phyloP scores from a whole-genome alignment of 2,329 filamentous ascomycete genomes.

The Dendryphion nanum region DNA sequence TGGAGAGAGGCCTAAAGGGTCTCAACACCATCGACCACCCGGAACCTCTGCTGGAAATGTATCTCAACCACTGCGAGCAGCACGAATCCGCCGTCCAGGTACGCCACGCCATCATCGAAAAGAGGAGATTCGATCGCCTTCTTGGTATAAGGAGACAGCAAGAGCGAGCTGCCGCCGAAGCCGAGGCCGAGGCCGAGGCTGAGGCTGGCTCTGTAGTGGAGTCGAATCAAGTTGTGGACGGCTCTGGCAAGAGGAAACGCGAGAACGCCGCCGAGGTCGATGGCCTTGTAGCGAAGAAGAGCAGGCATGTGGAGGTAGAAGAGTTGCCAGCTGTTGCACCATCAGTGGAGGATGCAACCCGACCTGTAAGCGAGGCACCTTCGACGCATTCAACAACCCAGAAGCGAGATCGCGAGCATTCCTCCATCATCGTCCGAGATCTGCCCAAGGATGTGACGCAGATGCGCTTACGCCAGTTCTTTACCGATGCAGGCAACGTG shows the following conservation, averaged over 20 bases:
- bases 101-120: conserved; percentile 69
- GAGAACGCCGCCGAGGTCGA: conserved; percentile 39
- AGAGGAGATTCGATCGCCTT: conserved; percentile 58
- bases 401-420: conserved; percentile 87
- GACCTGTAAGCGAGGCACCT: conserved; percentile 34
- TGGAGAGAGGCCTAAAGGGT: conserved; percentile 66
- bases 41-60: conserved; percentile 72
- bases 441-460: conserved; percentile 69
- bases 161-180: conserved; percentile 48
- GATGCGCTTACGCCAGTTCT: conserved; percentile 80
- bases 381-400: conserved; percentile 34
- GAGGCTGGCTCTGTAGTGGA: conserved; percentile 12
- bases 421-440: conserved; percentile 77
- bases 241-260: conserved; percentile 69
- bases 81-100: conserved; percentile 79
- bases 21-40: conserved; percentile 69
- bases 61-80: conserved; percentile 79
- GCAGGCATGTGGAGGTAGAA: conserved; percentile 47
- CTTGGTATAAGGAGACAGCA: conserved; percentile 59
- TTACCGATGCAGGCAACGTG: conserved; percentile 84
- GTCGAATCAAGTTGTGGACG: conserved; percentile 43
- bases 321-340: conserved; percentile 7
- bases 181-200: conserved; percentile 53
- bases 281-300: conserved; percentile 65
- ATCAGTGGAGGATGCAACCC: conserved; percentile 15